Percentiles rank a stretch among this genome's conserved stretches.
Evolutionary conservation across 805 yeast genomes (phyloP).

Genomic region (Wickerhamomyces sydowiorum): DNA sequence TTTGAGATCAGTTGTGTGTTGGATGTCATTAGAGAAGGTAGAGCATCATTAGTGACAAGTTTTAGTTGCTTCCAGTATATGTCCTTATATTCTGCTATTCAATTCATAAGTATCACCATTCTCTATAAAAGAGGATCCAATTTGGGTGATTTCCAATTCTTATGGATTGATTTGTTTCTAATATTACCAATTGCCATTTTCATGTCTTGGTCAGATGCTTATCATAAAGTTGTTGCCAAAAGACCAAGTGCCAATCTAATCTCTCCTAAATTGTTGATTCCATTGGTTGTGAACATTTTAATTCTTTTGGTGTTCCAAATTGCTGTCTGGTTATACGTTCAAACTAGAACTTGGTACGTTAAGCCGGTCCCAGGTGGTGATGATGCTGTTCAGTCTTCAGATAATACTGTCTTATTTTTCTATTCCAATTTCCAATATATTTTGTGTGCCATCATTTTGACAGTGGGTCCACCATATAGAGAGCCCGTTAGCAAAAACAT

Average conservation of each 20-base stretch:
- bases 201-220: slow-evolving; percentile 97
- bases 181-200: slow-evolving; percentile 93
- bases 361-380: slow-evolving; percentile 79
- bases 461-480: slow-evolving; percentile 92
- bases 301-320: slow-evolving; percentile 62
- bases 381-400: slow-evolving; percentile 77
- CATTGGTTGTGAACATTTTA: slow-evolving; percentile 73
- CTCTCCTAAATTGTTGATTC: slow-evolving; percentile 79
- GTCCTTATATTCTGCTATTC: slow-evolving; percentile 96
- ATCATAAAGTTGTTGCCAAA: slow-evolving; percentile 48
- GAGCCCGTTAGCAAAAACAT: slow-evolving; percentile 60
- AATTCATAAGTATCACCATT: slow-evolving; percentile 81
- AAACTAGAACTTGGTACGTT: slow-evolving; percentile 65
- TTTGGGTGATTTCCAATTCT: slow-evolving; percentile 93
- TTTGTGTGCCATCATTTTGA: slow-evolving; percentile 72
- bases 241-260: slow-evolving; percentile 94
- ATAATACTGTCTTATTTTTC: slow-evolving; percentile 80
- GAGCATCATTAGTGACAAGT: slow-evolving; percentile 91
- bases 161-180: slow-evolving; percentile 86
- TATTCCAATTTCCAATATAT: slow-evolving; percentile 88
- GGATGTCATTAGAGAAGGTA: slow-evolving; percentile 88
- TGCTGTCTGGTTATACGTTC: slow-evolving; percentile 56
- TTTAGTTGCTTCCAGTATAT: slow-evolving; percentile 96
- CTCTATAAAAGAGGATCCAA: slow-evolving; percentile 86
- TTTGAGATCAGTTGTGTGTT: slow-evolving; percentile 92